Conservation (phyloP, 1,139 yeast species). For the Yamadazyma epiphylla region DNA sequence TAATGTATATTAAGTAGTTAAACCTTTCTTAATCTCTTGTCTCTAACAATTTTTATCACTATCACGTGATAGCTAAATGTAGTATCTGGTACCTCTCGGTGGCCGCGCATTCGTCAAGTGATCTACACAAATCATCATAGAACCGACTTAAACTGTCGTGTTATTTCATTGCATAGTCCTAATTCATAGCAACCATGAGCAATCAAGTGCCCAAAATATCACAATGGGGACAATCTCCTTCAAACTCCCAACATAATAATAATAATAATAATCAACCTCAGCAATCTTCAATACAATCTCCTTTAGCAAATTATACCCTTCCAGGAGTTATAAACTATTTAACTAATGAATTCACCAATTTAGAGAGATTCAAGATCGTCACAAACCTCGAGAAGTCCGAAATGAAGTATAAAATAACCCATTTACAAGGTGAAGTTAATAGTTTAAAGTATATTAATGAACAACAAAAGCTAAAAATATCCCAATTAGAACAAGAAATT, state of each 20-base stretch:
- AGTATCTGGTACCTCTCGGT: no score
- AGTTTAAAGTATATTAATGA: constrained; percentile 34
- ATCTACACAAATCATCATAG: no score
- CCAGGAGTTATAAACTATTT: constrained; percentile 66
- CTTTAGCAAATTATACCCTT: constrained; percentile 43
- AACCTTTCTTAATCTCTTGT: no score
- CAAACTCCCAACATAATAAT: background rate
- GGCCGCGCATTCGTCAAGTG: no score
- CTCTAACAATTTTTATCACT: no score
- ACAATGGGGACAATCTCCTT: background rate
- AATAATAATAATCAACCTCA: constrained; percentile 8
- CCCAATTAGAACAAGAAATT: constrained; percentile 20
- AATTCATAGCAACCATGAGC: no score
- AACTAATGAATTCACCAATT: constrained; percentile 56
- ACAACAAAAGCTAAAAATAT: constrained; percentile 30
- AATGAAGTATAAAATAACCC: constrained; percentile 51
- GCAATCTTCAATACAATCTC: constrained; percentile 12
- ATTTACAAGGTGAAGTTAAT: constrained; percentile 53
- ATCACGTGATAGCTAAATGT: no score
- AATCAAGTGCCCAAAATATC: no score
- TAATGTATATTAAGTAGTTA: no score
- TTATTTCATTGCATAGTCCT: no score
- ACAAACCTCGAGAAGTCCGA: constrained; percentile 55
- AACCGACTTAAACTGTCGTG: no score
- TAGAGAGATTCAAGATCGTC: constrained; percentile 55